These are phyloP conservation scores for Cercospora janseana DNA, from an alignment of 2,329 filamentous ascomycete species.

Conservation along the genomic window DNA sequence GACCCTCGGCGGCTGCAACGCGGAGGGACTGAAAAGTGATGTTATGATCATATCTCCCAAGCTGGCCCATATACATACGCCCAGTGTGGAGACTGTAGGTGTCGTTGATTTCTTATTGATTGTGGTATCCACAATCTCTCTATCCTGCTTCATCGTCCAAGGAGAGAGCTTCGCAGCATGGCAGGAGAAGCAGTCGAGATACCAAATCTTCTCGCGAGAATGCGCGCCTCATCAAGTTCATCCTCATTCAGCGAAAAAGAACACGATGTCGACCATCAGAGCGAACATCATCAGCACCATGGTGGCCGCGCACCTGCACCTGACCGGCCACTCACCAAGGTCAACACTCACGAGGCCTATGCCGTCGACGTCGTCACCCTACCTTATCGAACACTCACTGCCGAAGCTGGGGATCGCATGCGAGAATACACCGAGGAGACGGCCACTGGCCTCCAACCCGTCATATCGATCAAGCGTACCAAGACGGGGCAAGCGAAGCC, in stretches of 20 bases:
- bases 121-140: background rate
- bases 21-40: conserved; percentile 12
- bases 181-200: conserved; percentile 5
- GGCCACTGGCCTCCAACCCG: conserved; percentile 26
- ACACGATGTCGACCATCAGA: background rate
- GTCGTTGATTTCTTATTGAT: background rate
- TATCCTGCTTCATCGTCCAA: background rate
- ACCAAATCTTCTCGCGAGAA: background rate
- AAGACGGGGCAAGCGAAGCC: conserved; percentile 31
- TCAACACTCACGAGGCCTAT: conserved; percentile 12
- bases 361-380: conserved; percentile 26
- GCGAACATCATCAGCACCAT: background rate
- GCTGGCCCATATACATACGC: conserved; percentile 10
- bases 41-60: background rate
- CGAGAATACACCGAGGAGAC: conserved; percentile 33
- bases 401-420: conserved; percentile 26
- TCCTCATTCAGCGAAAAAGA: conserved; percentile 1
- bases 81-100: conserved; percentile 2
- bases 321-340: conserved; percentile 5
- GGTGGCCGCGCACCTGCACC: background rate
- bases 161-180: background rate
- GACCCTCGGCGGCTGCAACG: conserved; percentile 17
- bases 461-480: conserved; percentile 30
- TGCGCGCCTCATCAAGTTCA: background rate
- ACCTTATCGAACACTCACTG: conserved; percentile 27